These are phyloP conservation scores for Rhodofomes roseus DNA, from an alignment of 1,284 basidiomycete species.

Conservation along the genomic window DNA sequence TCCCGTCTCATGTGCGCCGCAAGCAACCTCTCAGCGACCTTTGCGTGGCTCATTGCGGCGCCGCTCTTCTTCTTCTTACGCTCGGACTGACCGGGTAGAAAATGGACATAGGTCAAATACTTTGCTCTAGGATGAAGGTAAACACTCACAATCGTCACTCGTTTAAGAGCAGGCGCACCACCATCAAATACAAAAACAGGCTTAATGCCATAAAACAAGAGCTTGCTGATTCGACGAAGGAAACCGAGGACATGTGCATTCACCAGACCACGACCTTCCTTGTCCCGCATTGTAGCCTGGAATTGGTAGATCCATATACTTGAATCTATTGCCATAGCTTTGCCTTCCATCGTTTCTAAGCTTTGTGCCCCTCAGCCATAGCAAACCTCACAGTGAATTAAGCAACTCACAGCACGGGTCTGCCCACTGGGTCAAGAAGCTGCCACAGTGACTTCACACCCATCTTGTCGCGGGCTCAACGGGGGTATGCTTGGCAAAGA, in stretches of 20 bases:
- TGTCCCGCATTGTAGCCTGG: conserved; percentile 98
- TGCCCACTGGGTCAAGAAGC: conserved; percentile 85
- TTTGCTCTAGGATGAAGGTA: neutral
- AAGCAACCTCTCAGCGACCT: conserved; percentile 87
- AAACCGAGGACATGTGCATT: conserved; percentile 98
- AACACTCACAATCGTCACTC: conserved; percentile 76
- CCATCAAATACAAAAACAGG: conserved; percentile 98
- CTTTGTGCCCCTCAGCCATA: conserved; percentile 35
- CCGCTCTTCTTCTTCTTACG: conserved; percentile 86
- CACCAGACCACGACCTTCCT: conserved; percentile 85
- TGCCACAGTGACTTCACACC: conserved; percentile 96
- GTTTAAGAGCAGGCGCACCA: conserved; percentile 86
- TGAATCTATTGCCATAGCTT: conserved; percentile 93
- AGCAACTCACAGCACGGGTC: conserved; percentile 75
- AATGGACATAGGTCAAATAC: neutral
- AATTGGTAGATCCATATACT: conserved; percentile 99
- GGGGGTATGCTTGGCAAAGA: neutral
- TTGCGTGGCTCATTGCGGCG: conserved; percentile 78
- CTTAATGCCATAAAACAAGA: conserved; percentile 95
- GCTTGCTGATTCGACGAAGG: conserved; percentile 87
- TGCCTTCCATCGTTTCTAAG: conserved; percentile 89
- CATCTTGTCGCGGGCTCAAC: conserved; percentile 42
- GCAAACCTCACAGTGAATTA: neutral
- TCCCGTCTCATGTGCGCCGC: conserved; percentile 92
- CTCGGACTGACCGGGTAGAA: conserved; percentile 55